A percentile compares a stretch with the other conserved stretches of the same genome.
phyloP scores from a whole-genome alignment of 768 basidiomycete genomes.

The Mycena chlorophos region DNA sequence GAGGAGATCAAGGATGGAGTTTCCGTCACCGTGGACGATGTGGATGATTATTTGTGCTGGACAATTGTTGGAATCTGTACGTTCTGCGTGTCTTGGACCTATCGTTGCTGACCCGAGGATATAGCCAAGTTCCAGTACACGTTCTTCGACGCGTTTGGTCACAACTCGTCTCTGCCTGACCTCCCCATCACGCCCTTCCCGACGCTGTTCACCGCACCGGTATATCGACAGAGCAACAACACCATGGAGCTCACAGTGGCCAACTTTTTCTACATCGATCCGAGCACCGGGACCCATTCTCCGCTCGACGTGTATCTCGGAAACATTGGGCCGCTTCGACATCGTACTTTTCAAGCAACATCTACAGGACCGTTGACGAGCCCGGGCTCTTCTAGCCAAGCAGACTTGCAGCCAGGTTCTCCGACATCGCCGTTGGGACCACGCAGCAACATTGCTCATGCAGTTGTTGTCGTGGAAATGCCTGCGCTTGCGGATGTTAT shows the following conservation, averaged over 20 bases:
- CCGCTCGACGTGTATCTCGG: conserved; percentile 89
- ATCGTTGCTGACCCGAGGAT: conserved; percentile 12
- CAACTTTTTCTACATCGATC: conserved; percentile 83
- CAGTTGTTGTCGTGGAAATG: conserved; percentile 84
- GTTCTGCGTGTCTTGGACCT: conserved; percentile 31
- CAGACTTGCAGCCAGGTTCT: conserved; percentile 28
- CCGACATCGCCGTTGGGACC: conserved; percentile 28
- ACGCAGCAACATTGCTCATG: conserved; percentile 57
- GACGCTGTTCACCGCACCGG: conserved; percentile 77
- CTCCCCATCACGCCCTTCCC: conserved; percentile 89
- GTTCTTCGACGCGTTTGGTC: conserved; percentile 87
- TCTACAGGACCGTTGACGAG: conserved; percentile 68
- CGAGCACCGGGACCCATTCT: conserved; percentile 59
- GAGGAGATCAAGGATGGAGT: conserved; percentile 82
- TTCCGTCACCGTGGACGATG: conserved; percentile 77
- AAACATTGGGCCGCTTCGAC: conserved; percentile 80
- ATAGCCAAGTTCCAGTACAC: conserved; percentile 92
- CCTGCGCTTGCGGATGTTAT: conserved; percentile 75
- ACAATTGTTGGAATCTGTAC: conserved; percentile 93
- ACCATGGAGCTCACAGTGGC: conserved; percentile 83
- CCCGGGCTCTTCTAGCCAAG: conserved; percentile 54
- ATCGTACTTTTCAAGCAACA: conserved; percentile 73
- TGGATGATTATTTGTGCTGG: conserved; percentile 95
- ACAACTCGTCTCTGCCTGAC: conserved; percentile 74
- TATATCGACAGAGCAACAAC: conserved; percentile 69